Evolutionary conservation across 257 asterid species (phyloP), one percentile per base, ranked within the genome.

Genomic region (Primulina huaijiensis): DNA sequence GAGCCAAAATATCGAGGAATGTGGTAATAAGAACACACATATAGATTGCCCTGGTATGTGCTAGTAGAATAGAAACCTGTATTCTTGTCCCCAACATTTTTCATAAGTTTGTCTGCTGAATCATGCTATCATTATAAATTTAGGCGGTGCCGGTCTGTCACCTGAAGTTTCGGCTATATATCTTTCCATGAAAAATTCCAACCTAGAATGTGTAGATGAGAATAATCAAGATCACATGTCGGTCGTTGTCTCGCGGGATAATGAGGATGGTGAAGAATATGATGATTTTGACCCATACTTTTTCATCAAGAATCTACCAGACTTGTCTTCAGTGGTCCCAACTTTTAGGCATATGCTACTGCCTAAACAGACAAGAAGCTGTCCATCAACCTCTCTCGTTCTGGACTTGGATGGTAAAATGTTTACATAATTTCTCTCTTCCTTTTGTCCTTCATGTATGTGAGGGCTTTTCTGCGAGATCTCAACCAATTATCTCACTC

Each of bases 301-400:
- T 71, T 94, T 90, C 80, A 91, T 94, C 64, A 90, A 94, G 86
- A 89, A 87, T 77, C 86, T 94, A 62, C 99, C 99, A 1, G 89
- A 87, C 66, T 74, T 94, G 74, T 85, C 89, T 8, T 79, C 92
- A 6, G 96, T 94, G 68, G 97, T 94, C 69, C 97, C 99, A 17
- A 63, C 82, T 63, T 91, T 79, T 71, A 92, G 99, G 71, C 97
- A 89, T 68, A 73, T 82, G 67, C 80, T 94, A 21, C 76, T 94
- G 77, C 97, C 97, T 62, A 94, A 89, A 70, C 95, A 85, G 78
- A 94, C 99, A 60, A 85, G 99, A 85, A 89, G 97, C 83, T 90
- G 99, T 83, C 97, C 99, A 27, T 77, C 96, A 37, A 88, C 96
- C 76, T 81, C 96, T 71, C 92, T 94, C 72, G 97, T 89, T 59